Base-by-base conservation (phyloP, 192 early-diverging fungal genomes). In the Coemansia sp. region DNA sequence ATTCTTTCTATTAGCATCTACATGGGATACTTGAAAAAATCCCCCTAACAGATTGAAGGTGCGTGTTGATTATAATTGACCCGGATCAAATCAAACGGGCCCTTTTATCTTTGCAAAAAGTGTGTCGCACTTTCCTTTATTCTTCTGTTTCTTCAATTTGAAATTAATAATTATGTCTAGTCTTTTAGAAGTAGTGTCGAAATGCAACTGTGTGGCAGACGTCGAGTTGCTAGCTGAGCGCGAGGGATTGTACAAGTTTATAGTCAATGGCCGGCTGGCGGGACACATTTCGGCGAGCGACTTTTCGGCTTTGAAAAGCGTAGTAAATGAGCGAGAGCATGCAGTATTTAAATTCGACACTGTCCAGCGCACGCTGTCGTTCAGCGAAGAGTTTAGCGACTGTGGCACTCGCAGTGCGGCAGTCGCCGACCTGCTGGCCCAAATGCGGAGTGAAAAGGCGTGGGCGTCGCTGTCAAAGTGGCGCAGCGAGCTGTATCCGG, bases 401-500 rank as follows among this genome's bases (percentile, higher is more conserved):
- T 55, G 62, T 27, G 22, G 60, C 12, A 36, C 62, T 49, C 74
- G 76, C 12, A 68, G 71, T 10, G 64, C 43, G 0, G 72, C 72
- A 0, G 44, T 83, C 18, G 74, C 72, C 3, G 20, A 7, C 20
- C 27, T 86, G 58, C 60, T 83, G 9, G 41, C 41, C 1, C 27
- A 53, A 18, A 60, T 76, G 58, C 69, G 75, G 0, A 52, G 20
- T 0, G 33, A 41, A 16, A 18, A 52, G 13, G 39, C 55, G 34
- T 86, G 75, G 68, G 58, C 72, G 11, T 71, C 69, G 46, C 62
- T 86, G n/a, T 31, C 60, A 20, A 76, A 85, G 68, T 98, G 97
- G 97, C 80, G 97, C 11, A 81, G 90, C 66, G 97, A 97, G 73
- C 84, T 94, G 15, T 96, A 94, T 70, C 86, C 89, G 16, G 90